phyloP scores from a whole-genome alignment of 2,329 filamentous ascomycete genomes.

The Talaromyces verruculosus region DNA sequence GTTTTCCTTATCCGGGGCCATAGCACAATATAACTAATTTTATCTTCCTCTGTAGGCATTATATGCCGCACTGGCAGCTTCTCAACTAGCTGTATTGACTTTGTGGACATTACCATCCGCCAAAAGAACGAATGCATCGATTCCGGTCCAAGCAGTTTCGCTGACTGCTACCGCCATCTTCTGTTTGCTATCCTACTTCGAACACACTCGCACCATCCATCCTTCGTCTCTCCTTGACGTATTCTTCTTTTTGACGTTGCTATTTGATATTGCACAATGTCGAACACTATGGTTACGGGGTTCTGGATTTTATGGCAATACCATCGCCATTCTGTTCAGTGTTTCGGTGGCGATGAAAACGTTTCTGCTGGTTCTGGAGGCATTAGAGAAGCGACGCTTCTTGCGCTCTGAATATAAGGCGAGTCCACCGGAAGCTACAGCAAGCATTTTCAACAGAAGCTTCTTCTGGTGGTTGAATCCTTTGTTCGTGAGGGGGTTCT shows the following conservation, averaged over 20 bases:
- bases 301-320: conserved; percentile 24
- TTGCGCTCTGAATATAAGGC: conserved; percentile 47
- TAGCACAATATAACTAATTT: neutral
- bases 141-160: conserved; percentile 35
- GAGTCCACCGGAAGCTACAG: conserved; percentile 49
- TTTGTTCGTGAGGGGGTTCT: conserved; percentile 49
- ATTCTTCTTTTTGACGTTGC: conserved; percentile 44
- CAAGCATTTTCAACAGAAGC: conserved; percentile 45
- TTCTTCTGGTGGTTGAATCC: conserved; percentile 53
- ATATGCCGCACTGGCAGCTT: conserved; percentile 34
- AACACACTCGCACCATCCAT: conserved; percentile 30
- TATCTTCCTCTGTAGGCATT: conserved; percentile 27
- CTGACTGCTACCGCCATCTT: conserved; percentile 35
- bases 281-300: conserved; percentile 40
- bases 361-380: conserved; percentile 43
- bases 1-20: neutral
- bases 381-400: conserved; percentile 42
- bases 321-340: conserved; percentile 42
- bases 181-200: conserved; percentile 29
- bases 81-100: conserved; percentile 41
- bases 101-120: conserved; percentile 38
- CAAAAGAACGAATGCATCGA: conserved; percentile 36
- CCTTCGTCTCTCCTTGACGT: conserved; percentile 34
- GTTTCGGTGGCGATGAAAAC: conserved; percentile 41
- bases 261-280: conserved; percentile 45